Conservation (phyloP, 306 rosid species). For the Prunus mongolica region DNA sequence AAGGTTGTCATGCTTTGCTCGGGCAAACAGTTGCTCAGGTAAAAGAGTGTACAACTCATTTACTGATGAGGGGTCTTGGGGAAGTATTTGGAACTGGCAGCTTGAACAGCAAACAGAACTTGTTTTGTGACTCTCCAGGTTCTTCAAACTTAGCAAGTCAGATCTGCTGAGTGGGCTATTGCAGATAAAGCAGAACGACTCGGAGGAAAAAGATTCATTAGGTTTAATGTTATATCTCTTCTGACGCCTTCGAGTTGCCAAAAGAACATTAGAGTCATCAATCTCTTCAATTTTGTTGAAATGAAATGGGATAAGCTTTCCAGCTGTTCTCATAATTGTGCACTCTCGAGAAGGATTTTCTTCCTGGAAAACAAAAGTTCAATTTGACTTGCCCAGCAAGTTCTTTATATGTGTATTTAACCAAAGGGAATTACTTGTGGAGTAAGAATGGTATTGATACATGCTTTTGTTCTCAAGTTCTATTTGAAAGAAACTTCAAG, state of each 20-base stretch:
- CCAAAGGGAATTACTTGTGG: neutral
- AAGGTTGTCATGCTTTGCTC: slow-evolving; percentile 43
- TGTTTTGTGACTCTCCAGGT: slow-evolving; percentile 7
- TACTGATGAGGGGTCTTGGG: slow-evolving; percentile 42
- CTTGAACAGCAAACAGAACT: slow-evolving; percentile 61
- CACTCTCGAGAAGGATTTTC: slow-evolving; percentile 93
- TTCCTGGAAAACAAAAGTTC: slow-evolving; percentile 43
- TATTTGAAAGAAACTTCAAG: neutral
- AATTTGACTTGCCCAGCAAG: slow-evolving; percentile 5
- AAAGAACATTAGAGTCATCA: slow-evolving; percentile 55
- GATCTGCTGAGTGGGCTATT: slow-evolving; percentile 70
- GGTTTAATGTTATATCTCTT: slow-evolving; percentile 74
- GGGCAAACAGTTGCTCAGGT: slow-evolving; percentile 50
- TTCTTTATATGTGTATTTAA: neutral
- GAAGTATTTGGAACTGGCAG: slow-evolving; percentile 87
- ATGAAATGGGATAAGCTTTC: slow-evolving; percentile 87
- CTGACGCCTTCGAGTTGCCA: slow-evolving; percentile 80
- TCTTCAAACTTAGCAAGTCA: slow-evolving; percentile 46
- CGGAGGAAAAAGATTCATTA: slow-evolving; percentile 69
- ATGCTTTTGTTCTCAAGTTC: neutral
- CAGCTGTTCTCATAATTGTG: slow-evolving; percentile 92
- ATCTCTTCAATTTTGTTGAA: slow-evolving; percentile 82
- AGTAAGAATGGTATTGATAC: neutral
- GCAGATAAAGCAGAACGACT: slow-evolving; percentile 75
- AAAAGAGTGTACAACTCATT: slow-evolving; percentile 49